Conservation (phyloP, 2,329 filamentous ascomycete species). For the Aurifilum marmelostoma region DNA sequence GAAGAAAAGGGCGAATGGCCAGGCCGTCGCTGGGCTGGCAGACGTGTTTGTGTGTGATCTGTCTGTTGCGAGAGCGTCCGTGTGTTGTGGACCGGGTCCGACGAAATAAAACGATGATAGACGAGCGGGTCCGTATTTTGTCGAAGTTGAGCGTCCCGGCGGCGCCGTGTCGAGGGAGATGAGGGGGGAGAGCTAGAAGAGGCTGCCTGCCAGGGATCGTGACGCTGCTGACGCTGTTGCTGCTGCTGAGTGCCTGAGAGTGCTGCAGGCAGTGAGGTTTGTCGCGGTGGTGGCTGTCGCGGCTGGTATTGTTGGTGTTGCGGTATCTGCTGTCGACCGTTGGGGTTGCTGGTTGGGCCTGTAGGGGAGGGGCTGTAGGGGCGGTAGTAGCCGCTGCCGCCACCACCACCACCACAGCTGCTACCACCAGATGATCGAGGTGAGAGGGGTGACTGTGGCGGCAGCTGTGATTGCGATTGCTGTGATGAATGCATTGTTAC, state of each 20-base stretch:
- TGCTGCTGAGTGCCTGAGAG: background rate
- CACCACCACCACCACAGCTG: background rate
- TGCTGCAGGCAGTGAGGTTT: background rate
- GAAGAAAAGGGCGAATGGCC: slow-evolving; percentile 21
- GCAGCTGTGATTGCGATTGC: background rate
- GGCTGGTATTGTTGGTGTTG: slow-evolving; percentile 1
- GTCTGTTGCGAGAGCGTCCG: slow-evolving; percentile 16
- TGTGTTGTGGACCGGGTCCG: slow-evolving; percentile 22
- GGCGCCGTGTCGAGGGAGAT: slow-evolving; percentile 26
- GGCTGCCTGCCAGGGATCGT: slow-evolving; percentile 5
- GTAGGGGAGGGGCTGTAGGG: slow-evolving; percentile 14
- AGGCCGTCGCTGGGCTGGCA: slow-evolving; percentile 18
- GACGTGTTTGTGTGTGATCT: slow-evolving; percentile 13
- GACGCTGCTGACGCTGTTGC: slow-evolving; percentile 6
- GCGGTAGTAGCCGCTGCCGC: background rate
- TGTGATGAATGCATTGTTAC: slow-evolving; percentile 15
- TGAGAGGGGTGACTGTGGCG: slow-evolving; percentile 14
- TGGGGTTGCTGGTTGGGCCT: slow-evolving; percentile 17
- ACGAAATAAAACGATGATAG: slow-evolving; percentile 27
- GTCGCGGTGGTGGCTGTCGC: background rate
- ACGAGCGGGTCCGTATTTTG: slow-evolving; percentile 28
- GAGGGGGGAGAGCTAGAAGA: slow-evolving; percentile 12
- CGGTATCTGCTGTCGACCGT: slow-evolving; percentile 3
- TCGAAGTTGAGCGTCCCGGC: slow-evolving; percentile 26
- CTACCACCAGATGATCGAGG: slow-evolving; percentile 14